Base-by-base conservation (phyloP, 2,329 filamentous ascomycete genomes). In the Phialophora chinensis region DNA sequence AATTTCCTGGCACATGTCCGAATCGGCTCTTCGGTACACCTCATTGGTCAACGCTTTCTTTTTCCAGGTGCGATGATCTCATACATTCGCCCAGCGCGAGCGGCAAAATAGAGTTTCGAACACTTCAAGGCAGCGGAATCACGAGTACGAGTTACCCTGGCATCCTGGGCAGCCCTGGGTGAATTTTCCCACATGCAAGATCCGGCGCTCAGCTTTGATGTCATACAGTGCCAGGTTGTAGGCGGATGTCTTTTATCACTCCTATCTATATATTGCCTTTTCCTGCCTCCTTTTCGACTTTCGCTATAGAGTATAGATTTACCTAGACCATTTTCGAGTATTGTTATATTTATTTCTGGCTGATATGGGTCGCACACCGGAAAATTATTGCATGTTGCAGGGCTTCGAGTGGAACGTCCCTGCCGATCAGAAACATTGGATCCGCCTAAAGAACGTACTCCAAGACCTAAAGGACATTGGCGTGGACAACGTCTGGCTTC, bases 381-480 rank as follows among this genome's bases (percentile, higher is more conserved):
- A 83, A 73, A 85, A 85, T 69, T 79, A 79, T 74, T 84, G 86
- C 60, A 85, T 91, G 78, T 84, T 91, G 71, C 88, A 91, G 76
- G 86, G 82, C 12, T 91, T 91, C 74, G 90, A 92, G 79, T 92
- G 90, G 90, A 88, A 91, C 73, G 82, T 87, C 4, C 87, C 88
- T 2, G 64, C 63, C 23, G 85, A 88, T 69, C 77, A 84, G 60
- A 78, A 81, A 56, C 88, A 91, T 76, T 91, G 87, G 85, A 77
- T 80, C 42, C 85, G 88, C 8, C 82, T 91, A 1, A 77, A 78
- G 14, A 77, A 79, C 20, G 81, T 81, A 6, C 73, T 90, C 1
- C 83, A 85, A 0, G 78, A 79, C 2, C 79, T 91, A 1, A 85
- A 86, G 71, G 78, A 81, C 0, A 82, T 88, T 38, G 90, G 89